phyloP scores from a whole-genome alignment of 352 stramenopile genomes.

The Pythium monospermum region DNA sequence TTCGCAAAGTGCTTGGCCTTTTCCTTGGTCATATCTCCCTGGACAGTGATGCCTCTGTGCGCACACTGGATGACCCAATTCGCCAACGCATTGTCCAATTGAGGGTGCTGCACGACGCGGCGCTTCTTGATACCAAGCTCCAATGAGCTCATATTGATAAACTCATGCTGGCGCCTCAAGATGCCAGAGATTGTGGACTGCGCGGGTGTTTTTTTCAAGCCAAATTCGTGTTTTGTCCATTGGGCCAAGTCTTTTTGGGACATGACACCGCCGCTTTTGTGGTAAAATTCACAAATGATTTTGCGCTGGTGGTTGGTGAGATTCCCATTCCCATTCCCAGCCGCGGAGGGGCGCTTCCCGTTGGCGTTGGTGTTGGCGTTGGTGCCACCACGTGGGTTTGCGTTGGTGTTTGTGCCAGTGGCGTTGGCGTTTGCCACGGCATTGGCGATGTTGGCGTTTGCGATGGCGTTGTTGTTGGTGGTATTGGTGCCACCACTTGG shows the following conservation, averaged over 20 bases:
- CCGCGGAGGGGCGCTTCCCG: constrained; percentile 16
- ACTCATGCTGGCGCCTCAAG: constrained; percentile 74
- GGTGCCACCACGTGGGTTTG: background rate
- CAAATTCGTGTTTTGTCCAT: constrained; percentile 86
- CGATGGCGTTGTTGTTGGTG: background rate
- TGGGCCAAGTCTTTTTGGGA: constrained; percentile 83
- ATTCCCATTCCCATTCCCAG: constrained; percentile 54
- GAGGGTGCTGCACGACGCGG: constrained; percentile 73
- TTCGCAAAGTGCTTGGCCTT: constrained; percentile 82
- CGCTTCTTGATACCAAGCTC: constrained; percentile 82
- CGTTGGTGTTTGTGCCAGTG: background rate
- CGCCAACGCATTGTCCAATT: constrained; percentile 70
- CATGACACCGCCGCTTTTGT: constrained; percentile 74
- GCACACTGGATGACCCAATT: constrained; percentile 87
- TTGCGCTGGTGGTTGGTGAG: constrained; percentile 84
- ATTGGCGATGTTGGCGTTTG: background rate
- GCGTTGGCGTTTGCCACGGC: background rate
- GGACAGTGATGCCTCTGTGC: constrained; percentile 68
- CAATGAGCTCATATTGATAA: constrained; percentile 78
- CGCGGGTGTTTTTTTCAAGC: constrained; percentile 72
- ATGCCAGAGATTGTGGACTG: constrained; percentile 85
- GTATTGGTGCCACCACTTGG: background rate
- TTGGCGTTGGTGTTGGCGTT: background rate
- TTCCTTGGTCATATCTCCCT: constrained; percentile 82
- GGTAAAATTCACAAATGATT: constrained; percentile 81